phyloP scores from a whole-genome alignment of 2,329 filamentous ascomycete species.

The Cyphellophora attinorum region DNA sequence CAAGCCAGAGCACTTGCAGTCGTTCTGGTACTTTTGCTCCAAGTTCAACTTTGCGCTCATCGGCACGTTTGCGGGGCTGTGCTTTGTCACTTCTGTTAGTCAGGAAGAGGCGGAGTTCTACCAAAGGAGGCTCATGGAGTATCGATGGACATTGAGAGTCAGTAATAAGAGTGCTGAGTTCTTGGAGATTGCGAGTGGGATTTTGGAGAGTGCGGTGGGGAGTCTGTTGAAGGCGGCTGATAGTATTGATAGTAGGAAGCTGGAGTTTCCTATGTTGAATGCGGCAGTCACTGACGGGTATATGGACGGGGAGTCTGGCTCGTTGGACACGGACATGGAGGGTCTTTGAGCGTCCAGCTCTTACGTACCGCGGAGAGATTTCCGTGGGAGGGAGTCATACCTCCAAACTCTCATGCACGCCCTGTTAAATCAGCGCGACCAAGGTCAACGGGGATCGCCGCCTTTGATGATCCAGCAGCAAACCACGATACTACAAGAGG shows the following conservation, averaged over 20 bases:
- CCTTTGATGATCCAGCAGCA: too few relatives aligned
- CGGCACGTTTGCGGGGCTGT: constrained; percentile 74
- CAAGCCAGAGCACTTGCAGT: constrained; percentile 72
- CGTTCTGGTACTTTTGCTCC: constrained; percentile 61
- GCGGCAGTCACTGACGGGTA: too few relatives aligned
- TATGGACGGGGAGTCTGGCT: too few relatives aligned
- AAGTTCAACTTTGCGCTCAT: constrained; percentile 79
- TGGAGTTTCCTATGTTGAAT: constrained; percentile 19
- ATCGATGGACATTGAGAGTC: constrained; percentile 86
- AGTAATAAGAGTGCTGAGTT: constrained; percentile 34
- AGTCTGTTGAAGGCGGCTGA: constrained; percentile 17
- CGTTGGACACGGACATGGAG: too few relatives aligned
- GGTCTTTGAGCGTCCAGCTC: too few relatives aligned
- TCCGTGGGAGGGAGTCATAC: too few relatives aligned
- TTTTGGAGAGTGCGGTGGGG: constrained; percentile 18
- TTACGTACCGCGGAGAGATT: too few relatives aligned
- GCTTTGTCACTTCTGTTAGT: constrained; percentile 81
- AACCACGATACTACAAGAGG: too few relatives aligned
- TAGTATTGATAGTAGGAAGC: constrained; percentile 14
- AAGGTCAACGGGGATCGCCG: too few relatives aligned
- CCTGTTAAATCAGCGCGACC: too few relatives aligned
- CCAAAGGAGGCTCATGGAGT: constrained; percentile 72
- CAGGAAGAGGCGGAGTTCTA: constrained; percentile 91
- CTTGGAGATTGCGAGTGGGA: constrained; percentile 19
- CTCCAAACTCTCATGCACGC: too few relatives aligned